Base-by-base conservation (phyloP, 306 rosid species). In the Dicorynia guianensis region DNA sequence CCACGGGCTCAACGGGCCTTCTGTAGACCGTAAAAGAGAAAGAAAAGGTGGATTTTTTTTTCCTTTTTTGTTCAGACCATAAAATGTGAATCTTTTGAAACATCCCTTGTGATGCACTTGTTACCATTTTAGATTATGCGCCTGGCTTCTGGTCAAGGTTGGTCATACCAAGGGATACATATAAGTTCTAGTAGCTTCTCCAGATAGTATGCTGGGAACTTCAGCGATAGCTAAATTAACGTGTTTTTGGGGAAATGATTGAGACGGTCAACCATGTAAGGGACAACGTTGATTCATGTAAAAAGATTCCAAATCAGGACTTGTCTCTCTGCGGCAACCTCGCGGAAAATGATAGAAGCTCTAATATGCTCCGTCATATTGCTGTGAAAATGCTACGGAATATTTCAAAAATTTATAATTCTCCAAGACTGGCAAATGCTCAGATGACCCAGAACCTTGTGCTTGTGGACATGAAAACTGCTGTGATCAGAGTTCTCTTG, bases 121-220 rank as follows among this genome's bases (percentile, higher is more conserved):
- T 58, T 43, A 78, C 47, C 18, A 15, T 36, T 79, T 12, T 40
- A 54, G 44, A 54, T 62, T 6, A 47, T 13, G 14, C 40, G n/a
- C 68, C 47, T n/a, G n/a, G n/a, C n/a, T n/a, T n/a, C n/a, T 88
- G 52, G 55, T 54, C 50, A 33, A 94, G 98, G 99, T 95, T 84
- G 99, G 99, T 52, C 99, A 95, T 79, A 92, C 97, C 76, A 95
- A 92, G 88, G 97, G 97, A 71, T 95, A 92, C 50, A 79, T 95
- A 61, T 97, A 95, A 81, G 99, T 92, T 71, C 96, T 95, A 17
- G 90, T 92, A 72, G 67, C 75, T 77, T 96, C 82, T 67, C 88
- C 89, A 18, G 93, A 89, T 50, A n/a, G 70, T 47, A 83, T 92
- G 91, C 87, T 95, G 64, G 99, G 99, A 77, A 85, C 92, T 76